Evolutionary conservation across 805 yeast genomes (phyloP), one percentile per base, ranked within the genome.

Genomic region (Zygosaccharomyces bisporus): DNA sequence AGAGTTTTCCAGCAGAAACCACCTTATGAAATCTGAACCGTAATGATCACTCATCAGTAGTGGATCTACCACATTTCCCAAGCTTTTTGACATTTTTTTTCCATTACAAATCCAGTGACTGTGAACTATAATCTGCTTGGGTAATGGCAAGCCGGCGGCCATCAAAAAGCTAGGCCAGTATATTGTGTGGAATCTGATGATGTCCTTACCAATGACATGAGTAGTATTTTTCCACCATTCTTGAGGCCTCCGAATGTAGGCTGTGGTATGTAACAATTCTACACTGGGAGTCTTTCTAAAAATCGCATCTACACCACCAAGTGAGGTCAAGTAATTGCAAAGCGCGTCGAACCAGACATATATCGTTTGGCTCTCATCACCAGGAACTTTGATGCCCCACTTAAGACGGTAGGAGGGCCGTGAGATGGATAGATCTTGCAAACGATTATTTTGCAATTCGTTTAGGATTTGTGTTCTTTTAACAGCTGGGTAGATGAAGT

Each of bases 321-420:
- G 68, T 1, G 87, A 75, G 1, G 97, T 86, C 4, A 88, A 43
- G 58, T 93, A 93, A 63, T 89, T 93, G 34, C 84, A 73, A 35
- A 93, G 71, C 0, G 99, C 99, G 67, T 93, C 99, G 47, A 93
- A 83, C 99, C 99, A 93, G 12, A 93, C 99, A 57, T 93, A 93
- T 42, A 93, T 80, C 38, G 76, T 82, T 60, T 91, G 98, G 0
- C 80, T 56, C 0, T 73, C 66, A 57, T 90, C 96, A 17, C 73
- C 71, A 1, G 99, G 98, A 1, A 91, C 97, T 5, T 77, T 77
- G 19, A 93, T 83, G 0, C 96, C 97, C 99, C 99, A 93, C 23
- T 74, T 67, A 32, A 89, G 71, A 47, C 99, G 71, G 7, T 80
- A 68, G 0, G 80, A 59, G 0, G 98, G 97, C 51, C 99, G 71